phyloP scores from a whole-genome alignment of 768 basidiomycete species.

The Lyophyllum decastes region DNA sequence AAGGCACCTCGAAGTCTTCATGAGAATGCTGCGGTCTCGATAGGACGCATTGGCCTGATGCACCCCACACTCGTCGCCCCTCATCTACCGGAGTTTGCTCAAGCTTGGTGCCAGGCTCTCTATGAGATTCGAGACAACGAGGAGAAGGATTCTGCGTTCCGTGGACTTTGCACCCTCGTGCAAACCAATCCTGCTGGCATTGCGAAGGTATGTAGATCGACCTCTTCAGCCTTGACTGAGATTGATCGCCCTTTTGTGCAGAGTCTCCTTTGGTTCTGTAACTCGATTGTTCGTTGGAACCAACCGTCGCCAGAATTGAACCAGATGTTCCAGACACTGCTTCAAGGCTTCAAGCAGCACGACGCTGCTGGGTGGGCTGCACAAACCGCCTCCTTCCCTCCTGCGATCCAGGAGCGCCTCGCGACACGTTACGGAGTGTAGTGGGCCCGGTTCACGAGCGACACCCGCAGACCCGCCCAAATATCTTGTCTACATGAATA shows the following conservation, averaged over 20 bases:
- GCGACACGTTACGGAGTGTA: slow-evolving; percentile 86
- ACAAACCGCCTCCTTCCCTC: slow-evolving; percentile 83
- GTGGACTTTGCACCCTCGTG: slow-evolving; percentile 94
- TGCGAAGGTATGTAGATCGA: slow-evolving; percentile 66
- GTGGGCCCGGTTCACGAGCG: slow-evolving; percentile 12
- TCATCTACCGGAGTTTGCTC: slow-evolving; percentile 86
- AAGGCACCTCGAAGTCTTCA: slow-evolving; percentile 93
- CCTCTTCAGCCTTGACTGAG: background rate
- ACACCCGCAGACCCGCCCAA: background rate
- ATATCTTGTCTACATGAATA: background rate
- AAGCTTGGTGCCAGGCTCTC: slow-evolving; percentile 95
- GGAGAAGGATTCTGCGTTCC: slow-evolving; percentile 98
- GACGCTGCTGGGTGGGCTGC: slow-evolving; percentile 84
- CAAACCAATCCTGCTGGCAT: slow-evolving; percentile 94
- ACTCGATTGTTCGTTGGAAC: slow-evolving; percentile 95
- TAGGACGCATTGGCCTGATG: slow-evolving; percentile 93
- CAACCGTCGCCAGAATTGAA: slow-evolving; percentile 90
- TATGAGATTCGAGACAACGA: slow-evolving; percentile 99
- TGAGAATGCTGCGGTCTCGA: slow-evolving; percentile 98
- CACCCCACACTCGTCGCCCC: slow-evolving; percentile 89
- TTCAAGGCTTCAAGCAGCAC: slow-evolving; percentile 89
- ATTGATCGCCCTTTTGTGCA: slow-evolving; percentile 30
- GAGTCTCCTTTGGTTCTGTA: slow-evolving; percentile 98
- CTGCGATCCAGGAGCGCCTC: slow-evolving; percentile 85
- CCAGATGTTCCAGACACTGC: slow-evolving; percentile 88